Evolutionary conservation across 345 rosid species (phyloP), one percentile per base, ranked within the genome.

Genomic region (Ricinus communis): DNA sequence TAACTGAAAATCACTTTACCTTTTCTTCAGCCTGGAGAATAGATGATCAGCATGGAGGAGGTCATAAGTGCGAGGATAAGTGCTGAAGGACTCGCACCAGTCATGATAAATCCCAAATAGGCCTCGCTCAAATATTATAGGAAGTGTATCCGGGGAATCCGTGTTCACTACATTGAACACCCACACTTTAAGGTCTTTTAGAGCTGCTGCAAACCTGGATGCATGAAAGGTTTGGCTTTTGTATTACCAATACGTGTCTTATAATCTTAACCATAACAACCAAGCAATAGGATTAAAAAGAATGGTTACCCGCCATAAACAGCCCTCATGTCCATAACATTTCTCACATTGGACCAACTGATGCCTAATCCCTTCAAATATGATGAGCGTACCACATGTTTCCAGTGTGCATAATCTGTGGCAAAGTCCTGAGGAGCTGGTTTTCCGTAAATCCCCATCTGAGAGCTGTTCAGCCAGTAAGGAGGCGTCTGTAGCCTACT

Each of bases 251-350:
- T 40, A 38, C 38, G 45, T 69, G 25, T 60, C 22, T 28, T 30
- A 49, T 49, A 28, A 47, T 25, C 6, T 3, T 46, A 15, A 50
- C 18, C 24, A 25, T 24, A 64, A 27, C 68, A 27, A 22, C 46
- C 19, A 16, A 27, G 8, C 19, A n/a, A 28, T 28, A 3, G 21
- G 51, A n/a, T 25, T 22, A 54, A 36, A n/a, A 14, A 25, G 14
- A 0, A 54, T 16, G 1, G 14, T 45, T 90, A 92, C 96, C 97
- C 99, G 74, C 94, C 97, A 46, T 90, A 95, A 65, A 88, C 96
- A 71, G 96, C 93, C 86, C 96, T 74, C 99, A 90, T 90, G 77
- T 95, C 99, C 99, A 95, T 86, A 38, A 95, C 86, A 72, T 86
- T 95, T 74, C 97, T 84, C 31, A 92, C 94, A 54, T 89, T 78